A percentile compares a stretch with the other conserved stretches of the same genome.
phyloP scores from a whole-genome alignment of 352 stramenopile species.

The Globisporangium rhizosaccharum region DNA sequence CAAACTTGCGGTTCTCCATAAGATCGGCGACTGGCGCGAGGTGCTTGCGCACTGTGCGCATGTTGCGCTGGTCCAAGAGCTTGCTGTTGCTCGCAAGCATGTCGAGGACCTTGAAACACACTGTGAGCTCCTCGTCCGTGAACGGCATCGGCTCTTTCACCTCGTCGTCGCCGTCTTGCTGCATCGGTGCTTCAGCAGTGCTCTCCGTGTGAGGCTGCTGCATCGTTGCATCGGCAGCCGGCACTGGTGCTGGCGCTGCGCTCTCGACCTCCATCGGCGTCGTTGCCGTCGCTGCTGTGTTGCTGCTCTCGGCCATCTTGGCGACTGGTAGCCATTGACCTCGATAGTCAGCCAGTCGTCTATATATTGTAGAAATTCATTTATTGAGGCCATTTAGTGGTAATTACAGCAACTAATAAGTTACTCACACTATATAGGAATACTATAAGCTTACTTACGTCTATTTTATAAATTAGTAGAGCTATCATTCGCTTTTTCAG shows the following conservation, averaged over 20 bases:
- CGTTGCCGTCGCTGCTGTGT: not conserved
- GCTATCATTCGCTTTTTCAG: not conserved
- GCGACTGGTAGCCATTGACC: slow-evolving; percentile 11
- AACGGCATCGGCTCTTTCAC: slow-evolving; percentile 59
- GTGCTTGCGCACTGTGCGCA: slow-evolving; percentile 76
- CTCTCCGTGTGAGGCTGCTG: not conserved
- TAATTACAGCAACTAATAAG: not conserved
- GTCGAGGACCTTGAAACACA: slow-evolving; percentile 66
- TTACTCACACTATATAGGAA: not conserved
- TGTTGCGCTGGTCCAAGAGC: slow-evolving; percentile 65
- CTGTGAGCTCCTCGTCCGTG: slow-evolving; percentile 50
- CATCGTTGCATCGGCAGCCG: slow-evolving; percentile 7
- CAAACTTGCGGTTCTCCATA: slow-evolving; percentile 83
- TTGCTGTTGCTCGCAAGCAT: slow-evolving; percentile 39
- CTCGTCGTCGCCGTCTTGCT: slow-evolving; percentile 11
- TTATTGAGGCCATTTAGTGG: too few species aligned
- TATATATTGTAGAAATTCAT: too few species aligned
- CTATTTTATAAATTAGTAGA: not conserved
- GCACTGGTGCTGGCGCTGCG: slow-evolving; percentile 21
- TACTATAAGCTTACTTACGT: not conserved
- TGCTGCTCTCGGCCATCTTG: slow-evolving; percentile 13
- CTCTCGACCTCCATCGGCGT: slow-evolving; percentile 31
- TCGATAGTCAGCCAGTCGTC: slow-evolving; percentile 2
- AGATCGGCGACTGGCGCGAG: slow-evolving; percentile 70
- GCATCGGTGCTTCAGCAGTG: not conserved